A percentile compares a stretch with the other conserved stretches of the same genome.
These are phyloP conservation scores for Tetrapyrgos nigripes DNA, from an alignment of 1,284 basidiomycete species.

Conservation along the genomic window DNA sequence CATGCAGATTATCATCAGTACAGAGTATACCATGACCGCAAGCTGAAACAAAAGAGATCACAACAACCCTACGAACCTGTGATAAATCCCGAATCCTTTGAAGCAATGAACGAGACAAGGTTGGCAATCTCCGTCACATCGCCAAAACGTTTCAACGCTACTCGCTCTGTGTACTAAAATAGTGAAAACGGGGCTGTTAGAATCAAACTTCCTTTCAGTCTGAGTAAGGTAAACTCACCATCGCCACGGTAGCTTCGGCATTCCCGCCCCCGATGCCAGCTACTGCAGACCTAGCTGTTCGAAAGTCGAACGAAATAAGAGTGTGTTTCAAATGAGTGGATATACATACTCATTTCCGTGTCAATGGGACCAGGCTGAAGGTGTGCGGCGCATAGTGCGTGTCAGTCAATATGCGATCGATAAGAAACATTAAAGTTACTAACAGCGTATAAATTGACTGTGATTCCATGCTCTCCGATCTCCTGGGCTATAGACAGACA, in stretches of 20 bases:
- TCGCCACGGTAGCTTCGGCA: background rate
- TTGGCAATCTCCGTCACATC: slow-evolving; percentile 5
- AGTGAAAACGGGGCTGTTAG: background rate
- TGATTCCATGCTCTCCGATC: slow-evolving; percentile 9
- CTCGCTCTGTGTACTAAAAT: slow-evolving; percentile 14
- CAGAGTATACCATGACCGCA: background rate
- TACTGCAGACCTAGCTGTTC: background rate
- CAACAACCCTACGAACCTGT: slow-evolving; percentile 6
- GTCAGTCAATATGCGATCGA: background rate
- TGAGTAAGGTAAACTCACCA: background rate
- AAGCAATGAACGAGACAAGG: slow-evolving; percentile 13
- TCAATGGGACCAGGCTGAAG: slow-evolving; percentile 1
- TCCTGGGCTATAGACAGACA: slow-evolving; percentile 5
- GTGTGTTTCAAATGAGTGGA: background rate
- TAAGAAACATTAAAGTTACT: background rate
- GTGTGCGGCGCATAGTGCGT: background rate
- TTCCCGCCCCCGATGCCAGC: background rate
- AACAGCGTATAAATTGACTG: slow-evolving; percentile 14
- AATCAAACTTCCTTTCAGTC: background rate
- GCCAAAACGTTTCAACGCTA: slow-evolving; percentile 4
- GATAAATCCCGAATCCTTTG: slow-evolving; percentile 4
- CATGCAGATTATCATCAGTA: background rate
- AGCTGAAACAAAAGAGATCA: background rate
- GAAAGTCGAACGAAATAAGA: background rate
- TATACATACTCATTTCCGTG: background rate